Evolutionary conservation across 179 eudicot species (phyloP).

Genomic region (Vitellaria paradoxa): DNA sequence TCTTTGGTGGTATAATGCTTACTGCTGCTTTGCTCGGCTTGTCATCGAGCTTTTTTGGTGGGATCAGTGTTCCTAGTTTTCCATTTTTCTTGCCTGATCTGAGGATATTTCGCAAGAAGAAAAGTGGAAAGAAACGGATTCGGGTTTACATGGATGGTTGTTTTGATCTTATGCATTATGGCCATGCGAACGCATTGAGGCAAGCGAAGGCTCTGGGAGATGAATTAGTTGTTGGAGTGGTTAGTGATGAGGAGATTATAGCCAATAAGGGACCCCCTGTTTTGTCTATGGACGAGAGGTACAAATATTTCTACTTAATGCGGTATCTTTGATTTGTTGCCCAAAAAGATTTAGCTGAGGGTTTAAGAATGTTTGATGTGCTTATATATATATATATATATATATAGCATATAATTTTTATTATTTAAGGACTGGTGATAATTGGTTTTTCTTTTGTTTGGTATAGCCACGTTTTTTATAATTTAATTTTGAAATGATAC

Average conservation of each 20-base stretch:
- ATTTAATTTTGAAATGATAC: not conserved
- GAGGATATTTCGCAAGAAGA: conserved; percentile 55
- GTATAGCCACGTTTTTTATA: not conserved
- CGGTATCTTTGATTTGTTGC: not conserved
- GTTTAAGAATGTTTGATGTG: not conserved
- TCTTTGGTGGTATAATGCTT: conserved; percentile 85
- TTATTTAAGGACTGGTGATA: not conserved
- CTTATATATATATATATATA: not conserved
- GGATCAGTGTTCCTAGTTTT: conserved; percentile 58
- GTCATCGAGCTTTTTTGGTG: conserved; percentile 77
- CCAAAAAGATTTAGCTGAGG: not conserved
- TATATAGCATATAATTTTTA: not conserved
- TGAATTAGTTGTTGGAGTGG: conserved; percentile 86
- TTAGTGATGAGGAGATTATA: conserved; percentile 89
- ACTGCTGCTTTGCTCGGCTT: conserved; percentile 83
- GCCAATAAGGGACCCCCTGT: conserved; percentile 97
- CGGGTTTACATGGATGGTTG: conserved; percentile 99
- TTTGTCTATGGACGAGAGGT: conserved; percentile 93
- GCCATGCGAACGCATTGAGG: conserved; percentile 97
- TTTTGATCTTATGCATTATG: conserved; percentile 97
- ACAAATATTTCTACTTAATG: not conserved
- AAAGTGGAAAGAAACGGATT: conserved; percentile 51
- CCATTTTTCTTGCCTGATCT: conserved; percentile 65
- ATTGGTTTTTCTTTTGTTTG: not conserved
- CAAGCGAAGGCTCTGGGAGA: conserved; percentile 95